Evolutionary conservation across 2,329 filamentous ascomycete genomes (phyloP).

Genomic region (Simplicillium aogashimaense): DNA sequence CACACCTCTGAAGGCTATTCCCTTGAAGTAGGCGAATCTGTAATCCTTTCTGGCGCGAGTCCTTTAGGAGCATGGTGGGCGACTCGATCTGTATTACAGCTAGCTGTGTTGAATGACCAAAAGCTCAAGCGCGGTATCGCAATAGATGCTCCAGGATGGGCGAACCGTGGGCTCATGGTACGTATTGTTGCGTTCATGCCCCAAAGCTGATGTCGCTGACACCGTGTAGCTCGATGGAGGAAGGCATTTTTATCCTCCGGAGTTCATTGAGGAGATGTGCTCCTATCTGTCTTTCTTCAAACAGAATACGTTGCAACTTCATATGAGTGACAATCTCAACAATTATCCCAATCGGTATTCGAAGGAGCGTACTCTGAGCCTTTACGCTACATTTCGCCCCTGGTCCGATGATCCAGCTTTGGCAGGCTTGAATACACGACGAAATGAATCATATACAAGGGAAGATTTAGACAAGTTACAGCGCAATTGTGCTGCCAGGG

Average conservation of each 20-base stretch:
- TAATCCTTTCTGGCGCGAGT: no score
- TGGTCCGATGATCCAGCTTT: slow-evolving; percentile 36
- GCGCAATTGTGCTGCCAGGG: slow-evolving; percentile 36
- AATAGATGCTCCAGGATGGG: slow-evolving; percentile 38
- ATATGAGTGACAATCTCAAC: slow-evolving; percentile 44
- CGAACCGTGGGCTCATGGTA: slow-evolving; percentile 30
- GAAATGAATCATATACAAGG: slow-evolving; percentile 42
- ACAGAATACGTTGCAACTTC: slow-evolving; percentile 45
- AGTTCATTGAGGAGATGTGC: slow-evolving; percentile 44
- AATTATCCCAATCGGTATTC: slow-evolving; percentile 34
- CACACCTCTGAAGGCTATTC: slow-evolving; percentile 38
- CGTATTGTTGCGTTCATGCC: no score
- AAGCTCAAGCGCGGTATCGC: slow-evolving; percentile 27
- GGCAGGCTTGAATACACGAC: slow-evolving; percentile 34
- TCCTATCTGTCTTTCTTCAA: slow-evolving; percentile 50
- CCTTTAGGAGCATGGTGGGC: slow-evolving; percentile 46
- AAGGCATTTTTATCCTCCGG: slow-evolving; percentile 42
- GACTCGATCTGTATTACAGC: slow-evolving; percentile 42
- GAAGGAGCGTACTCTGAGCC: slow-evolving; percentile 31
- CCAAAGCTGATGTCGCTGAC: no score
- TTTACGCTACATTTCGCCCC: slow-evolving; percentile 45
- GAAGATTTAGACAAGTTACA: slow-evolving; percentile 41
- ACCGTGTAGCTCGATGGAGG: slow-evolving; percentile 26
- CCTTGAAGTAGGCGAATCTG: slow-evolving; percentile 24
- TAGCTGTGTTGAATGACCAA: slow-evolving; percentile 27